Percentiles rank a stretch among this genome's conserved stretches.
Conservation (phyloP, 2,329 filamentous ascomycete genomes). For the Mycosphaerella sp. region DNA sequence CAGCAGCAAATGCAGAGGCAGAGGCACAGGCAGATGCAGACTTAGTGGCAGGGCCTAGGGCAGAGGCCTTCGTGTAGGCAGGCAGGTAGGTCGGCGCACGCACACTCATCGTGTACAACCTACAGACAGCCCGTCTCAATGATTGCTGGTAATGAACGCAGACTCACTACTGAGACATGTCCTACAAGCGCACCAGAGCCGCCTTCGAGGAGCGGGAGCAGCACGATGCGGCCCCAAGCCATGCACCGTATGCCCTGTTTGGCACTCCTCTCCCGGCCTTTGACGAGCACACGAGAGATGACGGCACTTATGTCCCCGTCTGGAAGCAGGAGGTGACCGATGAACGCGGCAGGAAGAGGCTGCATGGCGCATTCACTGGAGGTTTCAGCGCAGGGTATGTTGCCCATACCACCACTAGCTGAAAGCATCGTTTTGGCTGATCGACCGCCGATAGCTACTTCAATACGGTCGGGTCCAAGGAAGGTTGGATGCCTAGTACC, state of each 20-base stretch:
- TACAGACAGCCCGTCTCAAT: conserved; percentile 24
- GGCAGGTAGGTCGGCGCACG: conserved; percentile 15
- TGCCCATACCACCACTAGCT: background rate
- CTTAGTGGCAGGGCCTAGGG: no score
- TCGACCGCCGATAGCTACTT: conserved; percentile 63
- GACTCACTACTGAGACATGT: conserved; percentile 49
- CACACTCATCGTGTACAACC: background rate
- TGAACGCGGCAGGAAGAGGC: conserved; percentile 78
- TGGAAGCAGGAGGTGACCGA: conserved; percentile 99
- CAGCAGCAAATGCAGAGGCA: no score
- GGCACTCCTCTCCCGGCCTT: conserved; percentile 78
- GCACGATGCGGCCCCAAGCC: conserved; percentile 46
- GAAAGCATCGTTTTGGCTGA: background rate
- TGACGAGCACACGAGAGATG: conserved; percentile 72
- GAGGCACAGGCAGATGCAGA: no score
- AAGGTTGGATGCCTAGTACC: conserved; percentile 89
- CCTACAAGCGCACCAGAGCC: conserved; percentile 70
- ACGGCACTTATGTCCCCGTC: conserved; percentile 87
- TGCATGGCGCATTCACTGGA: conserved; percentile 95
- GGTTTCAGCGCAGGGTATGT: conserved; percentile 91
- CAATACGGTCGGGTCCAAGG: conserved; percentile 96
- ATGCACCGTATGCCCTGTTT: conserved; percentile 70
- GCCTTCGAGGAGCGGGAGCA: conserved; percentile 80
- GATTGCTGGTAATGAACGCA: conserved; percentile 24
- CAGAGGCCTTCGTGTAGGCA: no score